Base-by-base conservation (phyloP, 106 monocot genomes). In the Hemerocallis citrina region DNA sequence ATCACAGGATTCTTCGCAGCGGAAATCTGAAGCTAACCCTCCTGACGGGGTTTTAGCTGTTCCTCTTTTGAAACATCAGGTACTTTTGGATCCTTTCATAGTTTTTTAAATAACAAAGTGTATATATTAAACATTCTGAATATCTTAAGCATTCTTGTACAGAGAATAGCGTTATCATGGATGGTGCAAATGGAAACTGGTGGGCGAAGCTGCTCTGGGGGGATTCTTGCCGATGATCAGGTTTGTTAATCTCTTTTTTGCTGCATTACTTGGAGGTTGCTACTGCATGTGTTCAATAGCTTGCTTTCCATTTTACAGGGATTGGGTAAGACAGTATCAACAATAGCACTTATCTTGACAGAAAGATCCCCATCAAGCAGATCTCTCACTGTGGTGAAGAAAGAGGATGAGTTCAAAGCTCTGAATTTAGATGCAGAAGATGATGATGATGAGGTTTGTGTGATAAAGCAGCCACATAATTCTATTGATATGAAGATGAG, bases 31-130 rank as follows among this genome's bases (percentile, higher is more conserved):
- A 73, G 69, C 80, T 49, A 77, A 28, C 33, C 83, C 75, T 6
- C 92, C 92, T 63, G 83, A 84, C 44, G 92, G 92, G 17, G 63
- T 81, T 75, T 69, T 92, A 38, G 41, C 83, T 25, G 87, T 92
- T 75, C 69, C 80, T 58, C 59, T 92, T 6, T 66, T 92, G 68
- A 83, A 78, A 68, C 92, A 92, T 69, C 92, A 92, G 92, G 92
- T 87, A n/a, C n/a, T n/a, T n/a, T n/a, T n/a, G n/a, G n/a, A n/a
- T n/a, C n/a, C n/a, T n/a, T n/a, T n/a, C 43, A 22, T 47, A n/a
- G n/a, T n/a, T 54, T 62, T 27, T 22, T 20, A 14, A 28, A 23
- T 66, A 49, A n/a, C n/a, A n/a, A n/a, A n/a, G n/a, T n/a, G n/a
- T n/a, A n/a, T n/a, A n/a, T 28, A n/a, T 38, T 38, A 38, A 38